A percentile compares a stretch with the other conserved stretches of the same genome.
phyloP scores from a whole-genome alignment of 305 asterid genomes.

The Ajuga reptans region DNA sequence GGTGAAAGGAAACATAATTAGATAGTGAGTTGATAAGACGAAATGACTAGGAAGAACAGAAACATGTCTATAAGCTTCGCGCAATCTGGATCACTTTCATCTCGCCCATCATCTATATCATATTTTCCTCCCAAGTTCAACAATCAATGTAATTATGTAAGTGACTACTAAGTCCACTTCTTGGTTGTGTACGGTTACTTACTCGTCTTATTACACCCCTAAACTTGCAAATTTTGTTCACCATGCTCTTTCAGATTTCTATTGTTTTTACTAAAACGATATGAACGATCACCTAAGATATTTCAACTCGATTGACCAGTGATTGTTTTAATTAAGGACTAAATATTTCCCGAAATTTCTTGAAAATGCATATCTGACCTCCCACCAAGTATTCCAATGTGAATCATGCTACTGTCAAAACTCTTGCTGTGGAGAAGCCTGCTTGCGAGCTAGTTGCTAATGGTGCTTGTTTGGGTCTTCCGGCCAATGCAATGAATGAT shows the following conservation, averaged over 20 bases:
- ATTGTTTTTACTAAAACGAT: background rate
- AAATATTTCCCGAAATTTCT: too few species aligned
- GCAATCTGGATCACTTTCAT: too few species aligned
- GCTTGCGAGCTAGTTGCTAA: conserved; percentile 65
- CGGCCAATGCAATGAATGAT: too few species aligned
- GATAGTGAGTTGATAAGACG: background rate
- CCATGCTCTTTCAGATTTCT: too few species aligned
- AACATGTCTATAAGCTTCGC: background rate
- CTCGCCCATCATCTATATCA: too few species aligned
- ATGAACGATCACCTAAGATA: background rate
- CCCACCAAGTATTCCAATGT: conserved; percentile 92
- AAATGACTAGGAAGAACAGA: background rate
- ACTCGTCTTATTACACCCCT: too few species aligned
- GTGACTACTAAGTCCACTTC: too few species aligned
- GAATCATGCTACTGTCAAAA: conserved; percentile 68
- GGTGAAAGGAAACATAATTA: background rate
- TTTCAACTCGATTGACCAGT: background rate
- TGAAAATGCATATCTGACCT: conserved; percentile 39
- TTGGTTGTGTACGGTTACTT: too few species aligned
- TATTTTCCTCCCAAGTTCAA: too few species aligned
- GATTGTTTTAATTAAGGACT: background rate
- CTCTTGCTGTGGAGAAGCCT: conserved; percentile 65
- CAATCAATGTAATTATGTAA: too few species aligned
- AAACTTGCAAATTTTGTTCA: too few species aligned
- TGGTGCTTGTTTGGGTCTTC: too few species aligned